Percentiles rank a stretch among this genome's conserved stretches.
These are phyloP conservation scores for Spergularia marina DNA, from an alignment of 148 eudicot species.

Conservation along the genomic window DNA sequence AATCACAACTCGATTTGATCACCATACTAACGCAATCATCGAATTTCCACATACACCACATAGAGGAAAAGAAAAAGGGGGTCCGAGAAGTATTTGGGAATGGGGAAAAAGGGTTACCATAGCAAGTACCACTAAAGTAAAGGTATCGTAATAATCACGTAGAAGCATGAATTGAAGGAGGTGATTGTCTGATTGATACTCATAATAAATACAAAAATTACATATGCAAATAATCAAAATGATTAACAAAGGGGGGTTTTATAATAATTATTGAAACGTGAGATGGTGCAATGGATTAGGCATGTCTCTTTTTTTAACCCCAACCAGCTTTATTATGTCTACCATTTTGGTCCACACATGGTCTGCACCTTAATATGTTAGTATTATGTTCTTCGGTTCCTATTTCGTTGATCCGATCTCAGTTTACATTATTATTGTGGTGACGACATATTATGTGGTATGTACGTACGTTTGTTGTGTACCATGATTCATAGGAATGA, in stretches of 20 bases:
- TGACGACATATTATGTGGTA: no score
- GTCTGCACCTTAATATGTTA: background rate
- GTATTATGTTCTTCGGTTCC: slow-evolving; percentile 15
- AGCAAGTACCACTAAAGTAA: no score
- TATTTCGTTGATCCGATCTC: slow-evolving; percentile 11
- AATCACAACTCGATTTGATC: no score
- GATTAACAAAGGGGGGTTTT: background rate
- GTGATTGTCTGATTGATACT: background rate
- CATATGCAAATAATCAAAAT: background rate
- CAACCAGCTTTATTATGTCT: background rate
- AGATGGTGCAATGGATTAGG: slow-evolving; percentile 18
- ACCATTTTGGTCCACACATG: background rate
- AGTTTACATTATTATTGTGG: slow-evolving; percentile 11
- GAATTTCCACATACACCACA: no score
- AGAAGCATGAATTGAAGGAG: background rate
- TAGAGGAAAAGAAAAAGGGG: no score
- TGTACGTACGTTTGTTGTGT: no score
- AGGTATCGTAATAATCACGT: background rate
- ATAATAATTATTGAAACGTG: slow-evolving; percentile 21
- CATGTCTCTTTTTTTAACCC: slow-evolving; percentile 6
- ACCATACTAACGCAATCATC: no score
- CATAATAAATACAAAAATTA: background rate
- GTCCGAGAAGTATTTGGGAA: no score
- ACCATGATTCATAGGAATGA: no score
- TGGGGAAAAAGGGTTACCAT: no score